Evolutionary conservation across 257 asterid genomes (phyloP), one percentile per base, ranked within the genome.

Genomic region (Solanum megistacrolobum): DNA sequence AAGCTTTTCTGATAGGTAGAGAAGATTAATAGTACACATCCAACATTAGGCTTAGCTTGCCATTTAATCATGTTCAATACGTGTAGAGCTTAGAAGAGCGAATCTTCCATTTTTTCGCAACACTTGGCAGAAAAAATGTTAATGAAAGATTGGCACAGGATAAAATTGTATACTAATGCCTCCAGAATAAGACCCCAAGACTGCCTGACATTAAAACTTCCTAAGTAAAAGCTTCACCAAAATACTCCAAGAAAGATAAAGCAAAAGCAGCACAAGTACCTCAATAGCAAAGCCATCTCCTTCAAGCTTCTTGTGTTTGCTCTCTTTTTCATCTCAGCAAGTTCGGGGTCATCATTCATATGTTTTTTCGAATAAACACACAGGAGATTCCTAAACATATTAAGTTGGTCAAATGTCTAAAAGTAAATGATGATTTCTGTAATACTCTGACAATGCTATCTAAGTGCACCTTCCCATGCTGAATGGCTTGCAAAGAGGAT

Each of bases 401-500:
- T 90, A 81, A 81, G 68, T 11, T 81, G 31, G 85, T 81, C 41
- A 81, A 31, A 48, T 81, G 43, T 48, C 85, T 43, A 14, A 46
- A 74, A 81, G 85, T 29, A 81, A 81, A 81, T 48, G 85, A 41
- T 81, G 41, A 48, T 48, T 81, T 81, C 69, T 81, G 41, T 14
- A 81, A 29, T 48, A 48, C 20, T 46, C 25, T 18, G 78, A 65
- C 76, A 89, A 85, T 87, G 85, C 69, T 81, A 81, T 46, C 43
- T 48, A 48, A 48, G n/a, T 71, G 79, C 92, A 97, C 99, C 99
- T 97, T 88, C 99, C 99, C 98, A 96, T 97, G 90, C 99, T 97
- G 92, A 97, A 97, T 78, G 99, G 99, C 90, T 96, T 97, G 95
- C 98, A 93, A 87, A 97, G 96, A 89, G 99, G 99, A 92, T 97